Base-by-base conservation (phyloP, 768 basidiomycete species). In the Russula earlei region DNA sequence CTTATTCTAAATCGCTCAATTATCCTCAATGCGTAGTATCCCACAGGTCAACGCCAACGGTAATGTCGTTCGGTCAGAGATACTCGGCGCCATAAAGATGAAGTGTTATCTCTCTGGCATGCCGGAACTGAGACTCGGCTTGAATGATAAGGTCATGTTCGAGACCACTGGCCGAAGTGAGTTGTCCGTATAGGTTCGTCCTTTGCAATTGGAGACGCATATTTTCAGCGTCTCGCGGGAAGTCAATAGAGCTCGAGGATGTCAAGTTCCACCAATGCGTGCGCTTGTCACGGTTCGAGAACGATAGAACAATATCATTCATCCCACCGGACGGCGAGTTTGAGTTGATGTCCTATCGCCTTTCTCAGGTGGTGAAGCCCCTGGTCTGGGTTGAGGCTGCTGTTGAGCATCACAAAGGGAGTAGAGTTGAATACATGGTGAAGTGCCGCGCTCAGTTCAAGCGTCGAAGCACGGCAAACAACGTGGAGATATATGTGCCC, bases 261-360 rank as follows among this genome's bases (percentile, higher is more conserved):
- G 91, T 97, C 74, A 97, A 97, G 69, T 99, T 99, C 75, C 96
- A 99, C 67, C 96, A 99, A 77, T 99, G 96, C 66, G 96, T 98
- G 11, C 91, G 96, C 10, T 78, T 99, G 22, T 87, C 93, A 10
- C 83, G 95, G 7, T 99, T 99, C 67, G 96, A 99, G 67, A 97
- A 96, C 70, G 95, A 99, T 72, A 86, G 96, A 58, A 98, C 95
- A 0, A 99, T 98, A 67, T 93, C 91, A 34, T 99, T 99, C 74
- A 99, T 98, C 64, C 96, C 96, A 0, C 95, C 96, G 4, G 95
- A 98, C 67, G 96, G 96, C 65, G 95, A 97, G 69, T 98, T 99
- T 66, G 96, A 97, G 67, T 81, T 98, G 55, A 97, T 98, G 93
- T 88, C 87, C 4, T 98, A 97, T 70, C 85, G 96, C n/a, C 79